phyloP scores from a whole-genome alignment of 2,329 filamentous ascomycete genomes.

The Arachnomyces sp. region DNA sequence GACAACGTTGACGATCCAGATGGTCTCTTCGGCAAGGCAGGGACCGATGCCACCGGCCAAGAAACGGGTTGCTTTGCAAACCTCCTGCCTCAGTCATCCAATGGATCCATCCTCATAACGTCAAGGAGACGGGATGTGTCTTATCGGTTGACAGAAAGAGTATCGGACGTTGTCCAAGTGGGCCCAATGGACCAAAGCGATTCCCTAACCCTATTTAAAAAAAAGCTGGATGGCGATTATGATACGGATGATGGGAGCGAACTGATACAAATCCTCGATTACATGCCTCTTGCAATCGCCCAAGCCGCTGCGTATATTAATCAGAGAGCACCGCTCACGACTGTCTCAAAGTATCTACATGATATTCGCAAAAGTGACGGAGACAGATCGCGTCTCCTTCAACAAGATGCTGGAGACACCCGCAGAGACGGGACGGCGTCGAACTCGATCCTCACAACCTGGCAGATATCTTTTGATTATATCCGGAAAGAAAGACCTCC shows the following conservation, averaged over 20 bases:
- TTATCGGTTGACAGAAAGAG: slow-evolving; percentile 6
- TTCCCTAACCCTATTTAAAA: slow-evolving; percentile 11
- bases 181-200: slow-evolving; percentile 9
- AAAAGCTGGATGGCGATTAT: slow-evolving; percentile 10
- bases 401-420: slow-evolving; percentile 11
- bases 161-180: slow-evolving; percentile 8
- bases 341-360: slow-evolving; percentile 14
- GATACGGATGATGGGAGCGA: slow-evolving; percentile 14
- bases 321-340: slow-evolving; percentile 9
- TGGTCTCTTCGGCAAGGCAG: background rate
- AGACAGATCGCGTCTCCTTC: slow-evolving; percentile 16
- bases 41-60: background rate
- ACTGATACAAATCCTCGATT: slow-evolving; percentile 24
- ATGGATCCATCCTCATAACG: slow-evolving; percentile 14
- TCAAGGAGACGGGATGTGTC: slow-evolving; percentile 8
- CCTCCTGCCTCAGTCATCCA: slow-evolving; percentile 14
- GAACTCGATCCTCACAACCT: slow-evolving; percentile 28
- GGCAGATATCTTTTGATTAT: slow-evolving; percentile 26
- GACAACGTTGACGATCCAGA: slow-evolving; percentile 24
- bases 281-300: slow-evolving; percentile 21
- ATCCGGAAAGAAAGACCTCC: slow-evolving; percentile 13
- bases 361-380: slow-evolving; percentile 16
- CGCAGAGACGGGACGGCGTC: slow-evolving; percentile 15
- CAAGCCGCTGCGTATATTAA: slow-evolving; percentile 23
- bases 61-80: slow-evolving; percentile 5